Base-by-base conservation (phyloP, 2,329 filamentous ascomycete species). In the Ilyonectria destructans region DNA sequence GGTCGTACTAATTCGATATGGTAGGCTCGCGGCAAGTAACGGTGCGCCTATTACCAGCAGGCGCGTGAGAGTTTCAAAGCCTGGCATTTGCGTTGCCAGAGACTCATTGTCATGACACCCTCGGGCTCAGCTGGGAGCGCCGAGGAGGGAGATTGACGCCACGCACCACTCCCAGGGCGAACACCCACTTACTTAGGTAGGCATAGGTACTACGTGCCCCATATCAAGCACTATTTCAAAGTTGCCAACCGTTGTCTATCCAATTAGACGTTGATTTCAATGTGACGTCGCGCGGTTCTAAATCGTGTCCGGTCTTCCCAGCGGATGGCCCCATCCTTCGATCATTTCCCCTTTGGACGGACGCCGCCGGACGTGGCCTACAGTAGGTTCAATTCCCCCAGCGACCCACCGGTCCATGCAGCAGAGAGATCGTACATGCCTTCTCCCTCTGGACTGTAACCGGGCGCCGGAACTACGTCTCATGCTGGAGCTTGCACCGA, bases 221-320 rank as follows among this genome's bases (percentile, higher is more conserved):
- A 6, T 10, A 13, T 17, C 26, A 19, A 29, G 48, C 51, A 58
- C 49, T 15, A 57, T 52, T 43, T 31, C 46, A 7, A 19, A 60
- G 55, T 63, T 69, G 73, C 65, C 56, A 69, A 67, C 65, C 63
- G 59, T 66, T 66, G 21, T 6, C 45, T 33, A 54, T 26, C 73
- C 68, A 74, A 72, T 75, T 33, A 74, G 51, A 65, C 62, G 67
- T 26, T n/a, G 31, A 12, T 33, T 33, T 8, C 12, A 33, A 33
- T 33, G 31, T 33, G 31, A 33, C 31, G 9, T 33, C 31, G 31
- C 12, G 31, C 31, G 31, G 31, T 33, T 33, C 31, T 33, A 12
- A 12, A 33, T 33, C 31, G 31, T 33, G 8, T 33, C 31, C 31
- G 31, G 31, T 12, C 12, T 33, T 33, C 31, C 8, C 31, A 12